Conservation (phyloP, 1,139 yeast genomes). For the Spathaspora sp. region DNA sequence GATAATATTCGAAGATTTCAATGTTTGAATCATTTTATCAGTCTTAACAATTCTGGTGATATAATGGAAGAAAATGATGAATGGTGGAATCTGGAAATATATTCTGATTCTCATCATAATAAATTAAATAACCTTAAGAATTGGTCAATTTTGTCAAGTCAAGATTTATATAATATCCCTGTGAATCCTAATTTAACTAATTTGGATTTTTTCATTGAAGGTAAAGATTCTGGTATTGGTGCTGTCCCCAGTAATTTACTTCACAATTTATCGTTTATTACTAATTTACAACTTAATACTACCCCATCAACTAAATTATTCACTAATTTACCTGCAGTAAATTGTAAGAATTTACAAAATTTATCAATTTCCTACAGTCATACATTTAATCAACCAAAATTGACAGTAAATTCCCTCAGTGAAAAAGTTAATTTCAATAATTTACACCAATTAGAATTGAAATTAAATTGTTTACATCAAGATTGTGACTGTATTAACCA, state of each 20-base stretch:
- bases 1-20: conserved; percentile 13
- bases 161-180: conserved; percentile 10
- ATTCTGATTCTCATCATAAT: neutral
- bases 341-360: conserved; percentile 10
- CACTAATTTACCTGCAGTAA: conserved; percentile 5
- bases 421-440: conserved; percentile 10
- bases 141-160: conserved; percentile 13
- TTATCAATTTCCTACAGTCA: conserved; percentile 13
- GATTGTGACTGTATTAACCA: conserved; percentile 14
- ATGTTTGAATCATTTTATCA: conserved; percentile 12
- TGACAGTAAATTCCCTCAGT: conserved; percentile 7
- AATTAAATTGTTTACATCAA: conserved; percentile 13
- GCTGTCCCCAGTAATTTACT: neutral
- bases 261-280: conserved; percentile 5
- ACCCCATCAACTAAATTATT: conserved; percentile 13
- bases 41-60: conserved; percentile 7
- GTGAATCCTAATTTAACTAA: conserved; percentile 11
- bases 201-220: conserved; percentile 14
- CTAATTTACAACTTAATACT: conserved; percentile 12
- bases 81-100: neutral
- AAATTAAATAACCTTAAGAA: conserved; percentile 12
- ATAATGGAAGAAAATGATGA: conserved; percentile 16
- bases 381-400: conserved; percentile 10
- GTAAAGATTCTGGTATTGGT: neutral
- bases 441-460: conserved; percentile 12